Evolutionary conservation across 495 filamentous ascomycete genomes (phyloP), one percentile per base, ranked within the genome.

Genomic region (Chaetomium tenue): DNA sequence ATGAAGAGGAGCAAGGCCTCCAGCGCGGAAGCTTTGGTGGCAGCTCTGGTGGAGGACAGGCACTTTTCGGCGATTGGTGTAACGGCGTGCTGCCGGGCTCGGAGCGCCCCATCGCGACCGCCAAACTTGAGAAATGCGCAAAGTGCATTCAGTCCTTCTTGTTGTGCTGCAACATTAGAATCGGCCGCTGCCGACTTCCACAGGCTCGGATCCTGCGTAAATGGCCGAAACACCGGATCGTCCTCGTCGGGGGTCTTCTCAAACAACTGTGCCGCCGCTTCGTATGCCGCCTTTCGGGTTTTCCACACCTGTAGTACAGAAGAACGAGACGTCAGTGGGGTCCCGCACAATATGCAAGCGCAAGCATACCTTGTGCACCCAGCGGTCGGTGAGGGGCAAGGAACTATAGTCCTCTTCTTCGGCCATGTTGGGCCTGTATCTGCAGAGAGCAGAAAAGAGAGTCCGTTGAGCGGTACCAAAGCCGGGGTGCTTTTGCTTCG

Each of bases 121-220:
- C 90, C 90, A 69, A 88, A 96, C 73, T 96, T 91, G 64, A 98
- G 80, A 71, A 96, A 98, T 0, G 91, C 84, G 75, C 93, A 96
- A 68, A 94, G 86, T 52, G 92, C 86, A 40, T 83, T 87, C 51
- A 99, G 84, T 66, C 91, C 94, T 63, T 99, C 94, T 74, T 93
- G 89, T 72, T 99, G 94, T 60, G 94, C 94, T 11, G 95, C 94
- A 59, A 99, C 95, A 72, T 99, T 98, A 33, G 94, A 97, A 76
- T 99, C 94, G 57, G 89, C 87, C 6, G 92, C 93, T 1, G 92
- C 94, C 33, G 87, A 88, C 76, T 97, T 97, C 93, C 91, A 97
- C 66, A 98, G 71, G 33, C 86, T 79, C 2, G 92, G 83, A 65
- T 98, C 93, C 72, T 92, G 87, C 61, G 92, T 77, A 74, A 97